Conservation (phyloP, 306 rosid species). For the Fagus crenata region DNA sequence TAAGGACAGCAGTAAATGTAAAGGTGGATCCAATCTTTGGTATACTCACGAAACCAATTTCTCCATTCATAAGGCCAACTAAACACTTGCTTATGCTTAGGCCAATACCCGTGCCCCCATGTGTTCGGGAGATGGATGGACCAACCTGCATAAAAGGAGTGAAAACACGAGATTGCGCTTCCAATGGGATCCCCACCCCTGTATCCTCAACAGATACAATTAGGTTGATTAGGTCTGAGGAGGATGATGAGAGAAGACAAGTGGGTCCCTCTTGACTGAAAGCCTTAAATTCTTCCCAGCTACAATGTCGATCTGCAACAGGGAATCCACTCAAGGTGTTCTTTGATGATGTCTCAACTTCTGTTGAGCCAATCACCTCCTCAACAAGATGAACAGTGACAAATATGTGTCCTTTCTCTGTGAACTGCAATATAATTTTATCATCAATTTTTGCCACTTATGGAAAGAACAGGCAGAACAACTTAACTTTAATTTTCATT, state of each 20-base stretch:
- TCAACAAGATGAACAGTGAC: constrained; percentile 85
- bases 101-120: constrained; percentile 98
- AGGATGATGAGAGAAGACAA: constrained; percentile 49
- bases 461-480: not conserved
- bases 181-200: constrained; percentile 88
- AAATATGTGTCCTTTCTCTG: constrained; percentile 93
- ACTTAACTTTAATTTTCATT: constrained; percentile 11
- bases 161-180: constrained; percentile 70
- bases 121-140: constrained; percentile 81
- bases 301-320: constrained; percentile 55
- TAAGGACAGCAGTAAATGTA: constrained; percentile 82
- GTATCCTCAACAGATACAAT: constrained; percentile 97
- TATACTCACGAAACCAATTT: constrained; percentile 79
- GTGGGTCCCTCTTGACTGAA: constrained; percentile 59
- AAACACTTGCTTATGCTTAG: constrained; percentile 95
- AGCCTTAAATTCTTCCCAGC: constrained; percentile 74
- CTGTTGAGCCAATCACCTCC: constrained; percentile 69
- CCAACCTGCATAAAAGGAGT: constrained; percentile 98
- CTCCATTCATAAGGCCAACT: constrained; percentile 96
- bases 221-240: constrained; percentile 58
- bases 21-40: constrained; percentile 91
- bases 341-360: constrained; percentile 58
- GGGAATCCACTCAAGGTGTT: constrained; percentile 87
- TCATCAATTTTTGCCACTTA: constrained; percentile 29
- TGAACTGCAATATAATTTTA: constrained; percentile 63